A percentile compares a stretch with the other conserved stretches of the same genome.
Evolutionary conservation across 106 monocot species (phyloP).

Genomic region (Triglochin maritima): DNA sequence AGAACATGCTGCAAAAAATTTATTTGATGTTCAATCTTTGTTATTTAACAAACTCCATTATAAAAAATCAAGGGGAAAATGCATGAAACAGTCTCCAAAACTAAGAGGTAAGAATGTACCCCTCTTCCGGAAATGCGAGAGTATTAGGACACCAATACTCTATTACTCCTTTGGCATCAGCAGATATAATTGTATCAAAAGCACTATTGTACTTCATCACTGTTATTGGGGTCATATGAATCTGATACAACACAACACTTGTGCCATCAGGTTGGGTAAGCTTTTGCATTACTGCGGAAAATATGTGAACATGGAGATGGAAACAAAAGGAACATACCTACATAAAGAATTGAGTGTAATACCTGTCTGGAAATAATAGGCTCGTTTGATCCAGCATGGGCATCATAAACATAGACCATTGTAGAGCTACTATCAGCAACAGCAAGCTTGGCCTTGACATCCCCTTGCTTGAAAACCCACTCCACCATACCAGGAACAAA

Average conservation of each 20-base stretch:
- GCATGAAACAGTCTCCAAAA: not conserved
- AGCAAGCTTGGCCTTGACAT: conserved; percentile 90
- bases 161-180: conserved; percentile 72
- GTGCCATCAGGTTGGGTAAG: too few species aligned
- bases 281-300: too few species aligned
- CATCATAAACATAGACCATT: conserved; percentile 80
- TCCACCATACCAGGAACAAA: conserved; percentile 70
- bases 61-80: not conserved
- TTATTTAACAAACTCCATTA: not conserved
- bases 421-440: conserved; percentile 56
- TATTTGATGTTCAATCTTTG: too few species aligned
- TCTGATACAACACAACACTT: conserved; percentile 23
- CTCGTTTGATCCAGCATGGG: conserved; percentile 65
- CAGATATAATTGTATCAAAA: conserved; percentile 80
- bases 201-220: conserved; percentile 74
- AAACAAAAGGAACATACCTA: too few species aligned
- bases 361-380: conserved; percentile 85
- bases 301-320: too few species aligned
- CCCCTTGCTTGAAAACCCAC: conserved; percentile 89
- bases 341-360: too few species aligned
- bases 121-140: conserved; percentile 70
- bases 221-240: conserved; percentile 67
- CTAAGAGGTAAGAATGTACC: conserved; percentile 24
- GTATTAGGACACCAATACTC: conserved; percentile 89
- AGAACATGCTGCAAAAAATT: too few species aligned